Evolutionary conservation across 2,329 filamentous ascomycete species (phyloP).

Genomic region (Talaromyces rugulosus): DNA sequence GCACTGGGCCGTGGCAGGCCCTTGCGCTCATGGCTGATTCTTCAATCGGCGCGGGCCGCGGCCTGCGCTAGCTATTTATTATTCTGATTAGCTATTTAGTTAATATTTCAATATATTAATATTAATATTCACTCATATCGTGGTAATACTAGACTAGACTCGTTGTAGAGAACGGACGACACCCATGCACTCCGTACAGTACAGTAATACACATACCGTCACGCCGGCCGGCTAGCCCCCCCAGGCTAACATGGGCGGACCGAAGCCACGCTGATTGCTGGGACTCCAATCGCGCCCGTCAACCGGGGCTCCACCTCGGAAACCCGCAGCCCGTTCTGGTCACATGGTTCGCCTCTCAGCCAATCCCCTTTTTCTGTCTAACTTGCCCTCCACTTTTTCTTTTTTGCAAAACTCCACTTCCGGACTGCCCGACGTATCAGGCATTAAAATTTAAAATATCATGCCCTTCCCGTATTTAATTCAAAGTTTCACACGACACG

Average conservation of each 20-base stretch:
- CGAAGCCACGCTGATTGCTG: slow-evolving; percentile 14
- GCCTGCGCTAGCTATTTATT: not conserved
- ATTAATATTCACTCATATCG: not conserved
- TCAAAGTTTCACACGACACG: not conserved
- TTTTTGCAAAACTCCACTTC: not conserved
- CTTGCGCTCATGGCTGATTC: not conserved
- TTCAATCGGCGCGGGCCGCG: not conserved
- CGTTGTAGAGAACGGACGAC: too few relatives aligned
- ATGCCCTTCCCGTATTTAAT: not conserved
- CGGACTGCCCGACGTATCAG: not conserved
- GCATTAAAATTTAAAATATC: not conserved
- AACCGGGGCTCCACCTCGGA: slow-evolving; percentile 7
- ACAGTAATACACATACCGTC: not conserved
- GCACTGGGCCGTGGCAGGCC: not conserved
- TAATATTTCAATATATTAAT: not conserved
- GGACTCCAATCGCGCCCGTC: slow-evolving; percentile 10
- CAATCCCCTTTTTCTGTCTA: not conserved
- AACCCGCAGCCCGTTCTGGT: slow-evolving; percentile 13
- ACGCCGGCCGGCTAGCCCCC: not conserved
- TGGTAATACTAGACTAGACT: not conserved
- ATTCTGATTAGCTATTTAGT: not conserved
- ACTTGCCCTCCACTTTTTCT: not conserved
- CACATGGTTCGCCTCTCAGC: slow-evolving; percentile 9
- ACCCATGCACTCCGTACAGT: too few relatives aligned
- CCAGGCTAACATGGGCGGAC: slow-evolving; percentile 8